These are phyloP conservation scores for Priceomyces fermenticarens DNA, from an alignment of 805 yeast genomes.

Conservation along the genomic window DNA sequence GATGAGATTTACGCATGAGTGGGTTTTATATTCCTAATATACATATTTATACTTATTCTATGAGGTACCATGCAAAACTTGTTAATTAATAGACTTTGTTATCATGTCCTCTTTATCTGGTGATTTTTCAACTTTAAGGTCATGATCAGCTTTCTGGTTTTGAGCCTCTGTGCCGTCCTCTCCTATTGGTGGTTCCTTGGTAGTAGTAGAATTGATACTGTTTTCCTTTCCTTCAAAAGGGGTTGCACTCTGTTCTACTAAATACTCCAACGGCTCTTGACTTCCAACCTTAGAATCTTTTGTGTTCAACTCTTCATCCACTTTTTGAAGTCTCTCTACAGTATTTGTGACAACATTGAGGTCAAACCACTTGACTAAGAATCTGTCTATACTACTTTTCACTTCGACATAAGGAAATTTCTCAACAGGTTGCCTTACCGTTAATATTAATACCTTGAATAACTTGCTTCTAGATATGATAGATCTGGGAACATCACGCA, in stretches of 20 bases:
- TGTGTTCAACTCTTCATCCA: constrained; percentile 7
- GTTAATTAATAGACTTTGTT: too few species aligned
- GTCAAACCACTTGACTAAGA: constrained; percentile 20
- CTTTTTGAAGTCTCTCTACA: constrained; percentile 8
- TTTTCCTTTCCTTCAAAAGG: too few species aligned
- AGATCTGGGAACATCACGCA: constrained; percentile 25
- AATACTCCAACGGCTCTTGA: constrained; percentile 1
- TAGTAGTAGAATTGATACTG: too few species aligned
- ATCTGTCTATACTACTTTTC: constrained; percentile 14
- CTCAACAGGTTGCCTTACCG: constrained; percentile 26
- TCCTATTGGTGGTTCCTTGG: too few species aligned
- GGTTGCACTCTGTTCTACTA: too few species aligned
- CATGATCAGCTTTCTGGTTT: too few species aligned
- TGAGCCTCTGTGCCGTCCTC: too few species aligned
- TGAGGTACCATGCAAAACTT: too few species aligned
- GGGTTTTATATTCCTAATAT: not conserved
- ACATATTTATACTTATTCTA: not conserved
- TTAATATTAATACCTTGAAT: constrained; percentile 28
- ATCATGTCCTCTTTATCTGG: too few species aligned
- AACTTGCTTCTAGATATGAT: constrained; percentile 28
- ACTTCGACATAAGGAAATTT: constrained; percentile 13
- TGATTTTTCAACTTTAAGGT: too few species aligned
- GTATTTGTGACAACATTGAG: constrained; percentile 15
- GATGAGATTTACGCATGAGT: constrained; percentile 1
- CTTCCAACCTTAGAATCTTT: constrained; percentile 4